Conservation (phyloP, 176 grass and related monocot genomes). For the Aegilops umbellulata region DNA sequence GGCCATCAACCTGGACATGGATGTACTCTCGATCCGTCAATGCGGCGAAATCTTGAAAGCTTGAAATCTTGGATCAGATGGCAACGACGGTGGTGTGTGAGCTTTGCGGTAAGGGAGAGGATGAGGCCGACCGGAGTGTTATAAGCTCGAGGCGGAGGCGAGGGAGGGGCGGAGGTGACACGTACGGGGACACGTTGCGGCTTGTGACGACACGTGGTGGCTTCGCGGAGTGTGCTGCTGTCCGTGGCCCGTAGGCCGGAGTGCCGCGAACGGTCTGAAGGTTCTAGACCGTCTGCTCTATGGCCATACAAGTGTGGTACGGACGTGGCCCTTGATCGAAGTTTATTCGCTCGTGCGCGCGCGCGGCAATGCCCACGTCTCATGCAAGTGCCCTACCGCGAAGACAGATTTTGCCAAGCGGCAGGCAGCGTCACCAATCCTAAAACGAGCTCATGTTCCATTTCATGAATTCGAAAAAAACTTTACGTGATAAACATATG, state of each 20-base stretch:
- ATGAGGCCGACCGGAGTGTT: background rate
- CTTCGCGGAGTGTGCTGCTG: background rate
- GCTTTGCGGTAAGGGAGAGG: background rate
- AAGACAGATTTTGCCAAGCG: background rate
- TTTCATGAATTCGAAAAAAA: too few species aligned
- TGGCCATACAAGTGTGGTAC: background rate
- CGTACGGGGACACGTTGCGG: constrained; percentile 50
- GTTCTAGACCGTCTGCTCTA: background rate
- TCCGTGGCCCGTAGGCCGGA: background rate
- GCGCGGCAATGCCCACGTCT: background rate
- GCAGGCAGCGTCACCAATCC: background rate
- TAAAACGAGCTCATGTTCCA: background rate
- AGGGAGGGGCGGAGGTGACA: constrained; percentile 26
- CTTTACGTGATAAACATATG: too few species aligned
- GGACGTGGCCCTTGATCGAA: background rate
- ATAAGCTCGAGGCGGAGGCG: background rate
- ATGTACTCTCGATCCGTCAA: background rate
- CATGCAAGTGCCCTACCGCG: background rate
- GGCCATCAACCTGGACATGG: constrained; percentile 50
- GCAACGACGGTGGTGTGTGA: background rate
- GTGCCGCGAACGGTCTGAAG: background rate
- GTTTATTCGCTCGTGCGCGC: background rate
- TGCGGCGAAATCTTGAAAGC: background rate
- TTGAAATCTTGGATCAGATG: background rate
- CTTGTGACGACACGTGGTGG: constrained; percentile 28